Evolutionary conservation across 2,329 filamentous ascomycete genomes (phyloP), one percentile per base, ranked within the genome.

Genomic region (Calonectria leucothoes): DNA sequence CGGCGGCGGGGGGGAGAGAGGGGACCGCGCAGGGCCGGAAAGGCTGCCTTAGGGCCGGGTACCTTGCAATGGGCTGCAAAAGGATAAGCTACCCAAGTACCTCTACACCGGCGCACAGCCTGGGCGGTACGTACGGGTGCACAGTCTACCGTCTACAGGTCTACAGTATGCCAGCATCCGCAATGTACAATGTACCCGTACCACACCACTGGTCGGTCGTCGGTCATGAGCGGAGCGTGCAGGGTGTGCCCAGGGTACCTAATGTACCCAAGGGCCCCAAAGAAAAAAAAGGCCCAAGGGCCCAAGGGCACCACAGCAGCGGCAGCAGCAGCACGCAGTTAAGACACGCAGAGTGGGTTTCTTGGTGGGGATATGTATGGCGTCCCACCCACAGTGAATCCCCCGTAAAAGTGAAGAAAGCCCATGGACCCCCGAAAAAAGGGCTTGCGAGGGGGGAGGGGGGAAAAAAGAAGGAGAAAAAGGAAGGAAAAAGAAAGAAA

Each of bases 1-100:
- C 49, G 27, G 27, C 25, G 27, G 20, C 20, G 29, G n/a, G 31
- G 17, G 52, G 55, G 33, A 35, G 55, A 27, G 49, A 29, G 55
- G 55, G 55, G 42, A 33, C 57, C 51, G 42, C 39, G 39, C 29
- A 59, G 55, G 48, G 63, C 63, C 42, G 49, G 49, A 59, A 52
- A 66, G 69, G 63, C 65, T 37, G 61, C 51, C 69, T 66, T 67
- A 71, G 64, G 70, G 70, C 48, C 70, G 57, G 55, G 64, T 68
- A 65, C 70, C 70, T 67, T 55, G 69, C 61, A 69, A 48, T 67
- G 72, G 35, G 57, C 57, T 45, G 66, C 66, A 45, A 68, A 17
- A 48, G 66, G 66, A 52, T 33, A 27, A 35, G 66, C 66, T 69
- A 69, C 31, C 37, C 37, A 49, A 61, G 66, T 69, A 69, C 66